Evolutionary conservation across 148 eudicot species (phyloP), one percentile per base, ranked within the genome.

Genomic region (Oxyria digyna): DNA sequence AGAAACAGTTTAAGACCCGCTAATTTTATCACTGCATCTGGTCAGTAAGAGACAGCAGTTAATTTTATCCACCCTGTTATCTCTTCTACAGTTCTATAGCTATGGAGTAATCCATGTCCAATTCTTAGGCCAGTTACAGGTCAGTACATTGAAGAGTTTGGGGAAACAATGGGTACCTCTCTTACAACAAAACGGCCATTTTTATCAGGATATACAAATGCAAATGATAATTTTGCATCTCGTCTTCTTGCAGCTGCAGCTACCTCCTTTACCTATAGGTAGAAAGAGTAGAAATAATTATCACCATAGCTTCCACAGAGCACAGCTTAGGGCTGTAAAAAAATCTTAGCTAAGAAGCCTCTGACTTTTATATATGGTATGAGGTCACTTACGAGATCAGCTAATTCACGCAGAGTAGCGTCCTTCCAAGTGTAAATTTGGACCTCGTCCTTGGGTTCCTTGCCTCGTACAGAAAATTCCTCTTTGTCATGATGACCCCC

Each of bases 391-490:
- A 94, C 99, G 77, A 94, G 87, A 83, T 94, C 99, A 68, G 97
- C 88, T 72, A 94, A 78, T 76, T 94, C 99, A 31, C 97, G 91
- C 37, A 94, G 86, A 40, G 92, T 94, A 37, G 99, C 99, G 78
- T 94, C 99, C 80, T 84, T 85, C 99, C 99, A 94, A 26, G 99
- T 94, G 77, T 94, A 94, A 48, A 94, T 94, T 81, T 94, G 99
- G 72, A 94, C 97, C 81, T 94, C 99, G 54, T 94, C 93, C 80
- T 94, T 94, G 37, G 99, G 99, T 67, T 91, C 99, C 78, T 88
- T 94, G 76, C 97, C 97, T 74, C 93, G 84, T 45, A 82, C 89
- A 18, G 89, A 80, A 81, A 91, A 94, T 52, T 94, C 99, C 50
- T 67, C 85, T 68, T 77, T 85, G 57, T 79, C 77, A 78, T 91